phyloP scores from a whole-genome alignment of 768 basidiomycete species.

The Pholiota conissans region DNA sequence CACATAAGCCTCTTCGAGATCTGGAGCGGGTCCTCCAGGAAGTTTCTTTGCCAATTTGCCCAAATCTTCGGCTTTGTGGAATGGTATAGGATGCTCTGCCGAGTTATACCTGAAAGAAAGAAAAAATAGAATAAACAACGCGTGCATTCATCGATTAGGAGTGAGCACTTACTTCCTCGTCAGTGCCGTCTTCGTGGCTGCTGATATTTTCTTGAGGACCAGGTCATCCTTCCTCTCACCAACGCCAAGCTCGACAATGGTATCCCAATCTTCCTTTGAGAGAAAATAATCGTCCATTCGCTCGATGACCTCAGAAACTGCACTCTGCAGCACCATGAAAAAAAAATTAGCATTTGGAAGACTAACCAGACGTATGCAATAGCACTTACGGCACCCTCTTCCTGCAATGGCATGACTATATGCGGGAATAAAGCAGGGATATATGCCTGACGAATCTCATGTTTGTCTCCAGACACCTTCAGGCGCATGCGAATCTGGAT shows the following conservation, averaged over 20 bases:
- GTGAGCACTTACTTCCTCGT: constrained; percentile 69
- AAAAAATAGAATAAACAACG: not conserved
- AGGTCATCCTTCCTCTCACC: constrained; percentile 73
- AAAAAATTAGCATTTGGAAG: not conserved
- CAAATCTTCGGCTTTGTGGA: constrained; percentile 84
- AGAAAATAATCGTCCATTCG: constrained; percentile 95
- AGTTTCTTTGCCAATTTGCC: constrained; percentile 83
- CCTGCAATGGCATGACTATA: constrained; percentile 77
- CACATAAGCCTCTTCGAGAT: constrained; percentile 88
- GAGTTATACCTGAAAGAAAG: constrained; percentile 72
- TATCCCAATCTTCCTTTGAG: constrained; percentile 95
- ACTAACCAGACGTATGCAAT: constrained; percentile 1
- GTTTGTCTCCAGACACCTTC: constrained; percentile 86
- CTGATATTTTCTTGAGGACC: constrained; percentile 81
- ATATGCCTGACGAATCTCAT: constrained; percentile 90
- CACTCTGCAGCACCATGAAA: constrained; percentile 48
- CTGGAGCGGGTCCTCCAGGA: constrained; percentile 72
- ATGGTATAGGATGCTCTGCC: constrained; percentile 89
- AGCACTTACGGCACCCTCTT: constrained; percentile 67
- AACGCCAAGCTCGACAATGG: constrained; percentile 90
- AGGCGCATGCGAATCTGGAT: constrained; percentile 96
- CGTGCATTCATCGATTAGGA: not conserved
- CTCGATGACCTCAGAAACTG: constrained; percentile 79
- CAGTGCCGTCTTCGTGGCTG: constrained; percentile 80
- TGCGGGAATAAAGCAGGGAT: constrained; percentile 85